These are phyloP conservation scores for Amanita pseudoporphyria DNA, from an alignment of 768 basidiomycete genomes.

Conservation along the genomic window DNA sequence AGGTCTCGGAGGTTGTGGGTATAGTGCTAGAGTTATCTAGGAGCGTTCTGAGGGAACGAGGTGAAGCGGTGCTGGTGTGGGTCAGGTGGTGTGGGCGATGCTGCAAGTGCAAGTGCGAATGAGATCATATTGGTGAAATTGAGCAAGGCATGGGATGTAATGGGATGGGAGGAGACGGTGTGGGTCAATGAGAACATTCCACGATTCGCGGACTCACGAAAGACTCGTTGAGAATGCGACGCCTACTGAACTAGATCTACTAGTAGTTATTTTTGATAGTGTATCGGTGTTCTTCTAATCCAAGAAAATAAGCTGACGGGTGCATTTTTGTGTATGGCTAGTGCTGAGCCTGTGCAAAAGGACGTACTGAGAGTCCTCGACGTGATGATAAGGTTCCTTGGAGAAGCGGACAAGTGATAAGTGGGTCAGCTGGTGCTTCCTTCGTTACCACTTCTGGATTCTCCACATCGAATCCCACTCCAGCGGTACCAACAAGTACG, in stretches of 20 bases:
- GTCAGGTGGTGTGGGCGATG: conserved; percentile 18
- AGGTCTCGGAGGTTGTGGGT: conserved; percentile 17
- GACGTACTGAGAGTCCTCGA: conserved; percentile 80
- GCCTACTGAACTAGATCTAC: conserved; percentile 56
- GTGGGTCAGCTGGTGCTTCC: conserved; percentile 1
- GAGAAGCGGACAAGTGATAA: conserved; percentile 57
- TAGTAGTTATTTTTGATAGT: conserved; percentile 58
- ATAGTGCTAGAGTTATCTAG: conserved; percentile 34
- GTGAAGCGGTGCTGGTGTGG: conserved; percentile 17
- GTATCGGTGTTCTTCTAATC: conserved; percentile 9
- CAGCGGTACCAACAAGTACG: conserved; percentile 12
- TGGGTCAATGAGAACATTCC: neutral
- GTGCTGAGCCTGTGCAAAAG: conserved; percentile 68
- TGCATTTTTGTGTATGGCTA: conserved; percentile 24
- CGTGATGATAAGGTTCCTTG: conserved; percentile 57
- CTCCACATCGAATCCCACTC: neutral
- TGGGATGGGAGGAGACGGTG: neutral
- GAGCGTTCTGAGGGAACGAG: conserved; percentile 12
- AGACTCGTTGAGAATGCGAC: conserved; percentile 45
- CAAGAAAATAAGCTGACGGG: neutral
- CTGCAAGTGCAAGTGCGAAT: neutral
- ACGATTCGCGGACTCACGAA: conserved; percentile 49
- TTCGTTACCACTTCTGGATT: no score
- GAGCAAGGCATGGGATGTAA: neutral
- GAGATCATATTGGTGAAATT: no score